These are phyloP conservation scores for Suaeda aralocaspica DNA, from an alignment of 148 eudicot genomes.

Conservation along the genomic window DNA sequence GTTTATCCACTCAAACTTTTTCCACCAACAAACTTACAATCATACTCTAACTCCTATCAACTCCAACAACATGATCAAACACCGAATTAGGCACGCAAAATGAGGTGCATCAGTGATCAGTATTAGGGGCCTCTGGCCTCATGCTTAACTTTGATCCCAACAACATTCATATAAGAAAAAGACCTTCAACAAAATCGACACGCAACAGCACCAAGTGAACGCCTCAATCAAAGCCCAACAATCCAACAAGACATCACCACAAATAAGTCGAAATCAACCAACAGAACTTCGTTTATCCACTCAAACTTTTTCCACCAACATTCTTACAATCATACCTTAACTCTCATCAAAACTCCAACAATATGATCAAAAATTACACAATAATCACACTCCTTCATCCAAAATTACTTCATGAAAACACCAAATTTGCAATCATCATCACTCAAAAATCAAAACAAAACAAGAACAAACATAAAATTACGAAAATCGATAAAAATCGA, in stretches of 20 bases:
- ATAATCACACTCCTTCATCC: neutral
- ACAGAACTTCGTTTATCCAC: neutral
- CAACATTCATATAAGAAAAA: neutral
- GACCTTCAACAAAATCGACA: neutral
- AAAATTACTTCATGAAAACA: neutral
- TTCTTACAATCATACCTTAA: neutral
- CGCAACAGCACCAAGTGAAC: neutral
- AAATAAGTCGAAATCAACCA: neutral
- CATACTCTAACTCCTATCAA: slow-evolving; percentile 6
- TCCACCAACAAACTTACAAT: neutral
- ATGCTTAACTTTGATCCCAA: neutral
- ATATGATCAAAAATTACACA: neutral
- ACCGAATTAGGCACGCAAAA: neutral
- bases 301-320: neutral
- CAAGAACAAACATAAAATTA: neutral
- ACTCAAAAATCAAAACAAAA: neutral
- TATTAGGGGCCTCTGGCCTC: neutral
- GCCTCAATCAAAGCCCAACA: neutral
- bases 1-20: neutral
- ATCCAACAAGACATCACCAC: neutral
- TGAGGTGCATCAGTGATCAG: neutral
- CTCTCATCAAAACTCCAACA: neutral
- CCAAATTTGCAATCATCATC: neutral
- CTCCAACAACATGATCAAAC: neutral
- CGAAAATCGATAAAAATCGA: neutral